phyloP scores from a whole-genome alignment of 192 early-diverging fungal genomes.

The Lunasporangiospora selenospora region DNA sequence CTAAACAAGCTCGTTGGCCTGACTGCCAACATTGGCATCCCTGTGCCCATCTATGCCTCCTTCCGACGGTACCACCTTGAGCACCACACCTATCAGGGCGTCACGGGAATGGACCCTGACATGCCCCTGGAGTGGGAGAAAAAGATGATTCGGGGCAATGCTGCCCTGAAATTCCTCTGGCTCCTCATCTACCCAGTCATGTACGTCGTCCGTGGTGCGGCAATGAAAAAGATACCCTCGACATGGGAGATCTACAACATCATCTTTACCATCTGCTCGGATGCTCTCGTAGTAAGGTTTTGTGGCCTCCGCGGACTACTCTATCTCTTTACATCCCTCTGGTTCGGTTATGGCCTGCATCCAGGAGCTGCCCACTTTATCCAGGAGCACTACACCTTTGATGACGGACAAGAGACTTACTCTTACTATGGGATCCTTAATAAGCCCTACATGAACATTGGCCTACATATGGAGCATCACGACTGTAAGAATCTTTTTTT shows the following conservation, averaged over 20 bases:
- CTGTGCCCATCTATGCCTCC: constrained; percentile 78
- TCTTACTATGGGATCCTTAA: constrained; percentile 96
- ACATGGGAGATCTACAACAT: constrained; percentile 84
- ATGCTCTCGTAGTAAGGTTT: constrained; percentile 59
- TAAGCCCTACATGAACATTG: constrained; percentile 90
- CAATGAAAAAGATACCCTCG: constrained; percentile 69
- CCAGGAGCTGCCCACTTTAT: constrained; percentile 96
- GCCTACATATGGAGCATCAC: constrained; percentile 99
- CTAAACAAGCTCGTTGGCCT: constrained; percentile 85
- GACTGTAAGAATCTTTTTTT: constrained; percentile 76
- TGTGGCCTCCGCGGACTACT: constrained; percentile 70
- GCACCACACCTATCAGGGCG: constrained; percentile 98
- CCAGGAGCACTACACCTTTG: constrained; percentile 97
- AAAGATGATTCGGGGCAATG: constrained; percentile 73
- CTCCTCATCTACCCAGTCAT: constrained; percentile 85
- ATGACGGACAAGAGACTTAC: constrained; percentile 94
- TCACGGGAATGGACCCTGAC: constrained; percentile 92
- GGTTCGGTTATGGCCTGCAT: constrained; percentile 88
- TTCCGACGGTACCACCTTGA: constrained; percentile 92
- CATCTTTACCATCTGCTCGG: constrained; percentile 67
- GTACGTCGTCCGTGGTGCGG: constrained; percentile 82
- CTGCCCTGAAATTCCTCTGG: constrained; percentile 77
- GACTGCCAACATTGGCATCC: constrained; percentile 87
- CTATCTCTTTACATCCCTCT: constrained; percentile 73
- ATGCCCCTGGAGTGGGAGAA: constrained; percentile 90